Conservation (phyloP, 148 eudicot genomes). For the Persicaria tinctoria region DNA sequence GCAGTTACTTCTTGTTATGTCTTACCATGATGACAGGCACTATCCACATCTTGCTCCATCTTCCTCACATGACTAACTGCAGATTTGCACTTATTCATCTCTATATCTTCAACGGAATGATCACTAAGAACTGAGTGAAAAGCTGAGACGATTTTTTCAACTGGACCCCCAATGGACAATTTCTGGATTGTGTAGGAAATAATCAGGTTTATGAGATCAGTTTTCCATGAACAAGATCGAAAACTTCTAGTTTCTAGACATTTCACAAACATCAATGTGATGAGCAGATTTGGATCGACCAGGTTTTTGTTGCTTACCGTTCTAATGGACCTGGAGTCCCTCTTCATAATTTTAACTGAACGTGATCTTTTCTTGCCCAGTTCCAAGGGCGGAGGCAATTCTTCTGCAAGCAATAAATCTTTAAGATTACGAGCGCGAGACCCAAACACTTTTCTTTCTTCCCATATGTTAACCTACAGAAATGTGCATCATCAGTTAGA, state of each 20-base stretch:
- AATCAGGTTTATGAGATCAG: slow-evolving; percentile 7
- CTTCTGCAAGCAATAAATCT: slow-evolving; percentile 73
- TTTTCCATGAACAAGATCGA: not conserved
- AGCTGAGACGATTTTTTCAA: slow-evolving; percentile 87
- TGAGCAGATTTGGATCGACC: not conserved
- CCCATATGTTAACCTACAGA: slow-evolving; percentile 79
- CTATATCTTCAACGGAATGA: slow-evolving; percentile 56
- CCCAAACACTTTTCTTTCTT: slow-evolving; percentile 90
- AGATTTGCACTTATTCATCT: slow-evolving; percentile 76
- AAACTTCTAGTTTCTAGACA: not conserved
- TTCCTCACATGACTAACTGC: slow-evolving; percentile 65
- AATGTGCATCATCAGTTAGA: not conserved
- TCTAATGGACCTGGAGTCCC: slow-evolving; percentile 82
- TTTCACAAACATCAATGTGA: not conserved
- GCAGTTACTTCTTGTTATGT: not conserved
- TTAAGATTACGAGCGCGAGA: slow-evolving; percentile 55
- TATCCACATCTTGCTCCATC: slow-evolving; percentile 76
- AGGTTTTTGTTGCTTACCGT: slow-evolving; percentile 40
- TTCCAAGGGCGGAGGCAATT: slow-evolving; percentile 73
- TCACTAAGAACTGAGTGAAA: slow-evolving; percentile 66
- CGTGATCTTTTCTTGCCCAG: slow-evolving; percentile 76
- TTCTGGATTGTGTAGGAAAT: slow-evolving; percentile 41
- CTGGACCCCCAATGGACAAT: slow-evolving; percentile 70
- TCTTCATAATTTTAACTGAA: slow-evolving; percentile 67
- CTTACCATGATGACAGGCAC: slow-evolving; percentile 74